phyloP scores from a whole-genome alignment of 2,329 filamentous ascomycete genomes.

The Colletotrichum scovillei region DNA sequence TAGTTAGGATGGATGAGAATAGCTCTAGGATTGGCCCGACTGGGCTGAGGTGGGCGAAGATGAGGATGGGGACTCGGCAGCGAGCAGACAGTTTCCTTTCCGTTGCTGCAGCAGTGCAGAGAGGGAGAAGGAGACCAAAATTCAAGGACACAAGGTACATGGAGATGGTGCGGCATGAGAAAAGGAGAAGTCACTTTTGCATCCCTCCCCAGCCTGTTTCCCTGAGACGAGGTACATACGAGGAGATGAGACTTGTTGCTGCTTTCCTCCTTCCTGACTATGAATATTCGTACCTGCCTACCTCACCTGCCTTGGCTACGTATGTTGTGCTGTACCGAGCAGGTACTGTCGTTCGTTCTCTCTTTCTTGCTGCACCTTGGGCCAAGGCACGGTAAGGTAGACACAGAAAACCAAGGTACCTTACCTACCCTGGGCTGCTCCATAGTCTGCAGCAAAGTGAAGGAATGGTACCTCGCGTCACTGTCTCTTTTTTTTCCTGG shows the following conservation, averaged over 20 bases:
- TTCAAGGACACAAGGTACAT: neutral
- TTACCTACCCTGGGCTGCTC: neutral
- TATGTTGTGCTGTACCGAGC: neutral
- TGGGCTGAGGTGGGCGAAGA: slow-evolving; percentile 26
- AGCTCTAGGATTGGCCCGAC: slow-evolving; percentile 30
- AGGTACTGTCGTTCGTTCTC: neutral
- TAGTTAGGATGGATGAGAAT: slow-evolving; percentile 27
- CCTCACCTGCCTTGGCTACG: neutral
- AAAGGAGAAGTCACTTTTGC: slow-evolving; percentile 33
- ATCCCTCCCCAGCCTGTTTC: slow-evolving; percentile 8
- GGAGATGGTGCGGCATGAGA: neutral
- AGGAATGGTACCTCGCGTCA: slow-evolving; percentile 5
- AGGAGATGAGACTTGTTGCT: slow-evolving; percentile 5
- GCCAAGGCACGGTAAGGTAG: neutral
- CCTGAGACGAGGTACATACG: neutral
- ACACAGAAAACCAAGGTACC: slow-evolving; percentile 2
- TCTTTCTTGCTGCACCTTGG: neutral
- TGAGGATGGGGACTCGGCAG: slow-evolving; percentile 6
- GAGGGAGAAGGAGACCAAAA: neutral
- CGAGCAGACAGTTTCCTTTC: neutral
- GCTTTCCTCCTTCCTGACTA: neutral
- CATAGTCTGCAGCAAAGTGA: neutral
- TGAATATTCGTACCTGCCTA: neutral
- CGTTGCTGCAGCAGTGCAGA: slow-evolving; percentile 1
- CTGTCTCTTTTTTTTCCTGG: neutral